A percentile compares a stretch with the other conserved stretches of the same genome.
phyloP scores from a whole-genome alignment of 345 rosid species.

The Ailanthus altissimus region DNA sequence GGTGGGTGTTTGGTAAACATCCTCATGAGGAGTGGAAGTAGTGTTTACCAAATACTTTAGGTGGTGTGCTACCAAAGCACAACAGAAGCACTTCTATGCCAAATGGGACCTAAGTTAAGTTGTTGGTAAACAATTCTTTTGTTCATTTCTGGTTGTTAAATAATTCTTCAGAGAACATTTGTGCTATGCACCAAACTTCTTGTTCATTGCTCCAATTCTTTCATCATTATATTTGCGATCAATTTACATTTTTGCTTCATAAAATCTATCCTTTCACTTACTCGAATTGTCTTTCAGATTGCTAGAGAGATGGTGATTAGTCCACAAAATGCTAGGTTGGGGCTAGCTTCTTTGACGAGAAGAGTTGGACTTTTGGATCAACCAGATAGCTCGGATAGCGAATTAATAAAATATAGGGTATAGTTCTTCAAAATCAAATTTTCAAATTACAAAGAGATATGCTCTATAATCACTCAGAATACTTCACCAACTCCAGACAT shows the following conservation, averaged over 20 bases:
- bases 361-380: constrained; percentile 74
- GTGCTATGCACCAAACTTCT: too few relatives aligned
- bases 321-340: constrained; percentile 84
- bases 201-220: too few relatives aligned
- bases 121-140: background rate
- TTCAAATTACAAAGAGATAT: background rate
- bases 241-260: constrained; percentile 9
- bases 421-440: constrained; percentile 11
- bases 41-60: too few relatives aligned
- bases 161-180: background rate
- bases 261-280: constrained; percentile 1
- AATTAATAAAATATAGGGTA: constrained; percentile 85
- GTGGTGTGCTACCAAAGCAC: too few relatives aligned
- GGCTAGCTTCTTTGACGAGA: constrained; percentile 68
- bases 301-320: constrained; percentile 98
- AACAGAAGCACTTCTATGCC: too few relatives aligned
- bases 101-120: too few relatives aligned
- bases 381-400: constrained; percentile 74
- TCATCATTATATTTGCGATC: too few relatives aligned
- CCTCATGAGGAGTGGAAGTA: too few relatives aligned
- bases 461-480: background rate
- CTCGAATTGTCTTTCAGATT: constrained; percentile 51
- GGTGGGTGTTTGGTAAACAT: too few relatives aligned
- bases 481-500: background rate
- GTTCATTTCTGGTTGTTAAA: background rate